Conservation (phyloP, 2,329 filamentous ascomycete species). For the Apiospora aurea region DNA sequence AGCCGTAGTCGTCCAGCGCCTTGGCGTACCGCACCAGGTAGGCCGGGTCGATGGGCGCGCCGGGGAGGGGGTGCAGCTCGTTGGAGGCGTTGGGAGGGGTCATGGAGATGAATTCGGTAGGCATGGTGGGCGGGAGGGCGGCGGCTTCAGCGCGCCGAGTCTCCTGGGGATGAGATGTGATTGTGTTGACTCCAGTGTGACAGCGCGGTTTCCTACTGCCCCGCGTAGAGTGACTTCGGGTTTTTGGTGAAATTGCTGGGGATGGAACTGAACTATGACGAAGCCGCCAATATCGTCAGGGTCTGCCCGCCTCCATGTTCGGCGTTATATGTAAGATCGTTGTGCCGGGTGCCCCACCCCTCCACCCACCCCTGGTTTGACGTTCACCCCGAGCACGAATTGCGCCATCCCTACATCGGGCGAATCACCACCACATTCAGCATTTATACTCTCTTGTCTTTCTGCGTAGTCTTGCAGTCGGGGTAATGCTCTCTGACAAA, state of each 20-base stretch:
- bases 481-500: neutral
- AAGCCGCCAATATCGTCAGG: neutral
- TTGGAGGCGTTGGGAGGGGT: conserved; percentile 64
- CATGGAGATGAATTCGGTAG: conserved; percentile 64
- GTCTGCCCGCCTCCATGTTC: neutral
- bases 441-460: conserved; percentile 22
- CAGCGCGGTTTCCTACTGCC: neutral
- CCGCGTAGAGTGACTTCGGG: neutral
- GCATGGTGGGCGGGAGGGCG: conserved; percentile 39
- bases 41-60: conserved; percentile 59
- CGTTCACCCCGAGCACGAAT: conserved; percentile 2
- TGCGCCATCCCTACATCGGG: conserved; percentile 18
- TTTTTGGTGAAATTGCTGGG: neutral
- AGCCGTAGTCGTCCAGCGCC: conserved; percentile 64
- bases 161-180: neutral
- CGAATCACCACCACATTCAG: neutral
- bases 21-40: conserved; percentile 64
- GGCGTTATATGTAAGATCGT: neutral
- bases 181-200: neutral
- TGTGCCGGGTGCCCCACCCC: neutral
- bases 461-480: too few species aligned
- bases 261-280: neutral
- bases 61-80: conserved; percentile 60
- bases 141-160: neutral
- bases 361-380: neutral